phyloP scores from a whole-genome alignment of 257 asterid species.

The Nicotiana knightiana region DNA sequence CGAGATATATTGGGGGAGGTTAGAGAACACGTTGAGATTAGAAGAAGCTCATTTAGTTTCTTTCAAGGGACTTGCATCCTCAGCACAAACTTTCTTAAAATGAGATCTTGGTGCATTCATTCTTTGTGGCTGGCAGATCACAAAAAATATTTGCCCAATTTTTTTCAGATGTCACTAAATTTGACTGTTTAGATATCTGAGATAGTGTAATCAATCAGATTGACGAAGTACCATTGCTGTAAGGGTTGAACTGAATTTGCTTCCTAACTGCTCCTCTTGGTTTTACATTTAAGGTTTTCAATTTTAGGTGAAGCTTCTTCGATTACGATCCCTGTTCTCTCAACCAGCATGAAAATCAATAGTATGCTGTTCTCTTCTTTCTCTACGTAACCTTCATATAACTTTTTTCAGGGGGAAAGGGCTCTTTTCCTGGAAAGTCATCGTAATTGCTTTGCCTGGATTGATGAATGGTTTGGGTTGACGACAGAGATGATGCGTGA shows the following conservation, averaged over 20 bases:
- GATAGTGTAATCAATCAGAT: not conserved
- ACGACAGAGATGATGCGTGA: slow-evolving; percentile 59
- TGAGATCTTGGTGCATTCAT: not conserved
- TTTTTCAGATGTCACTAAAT: not conserved
- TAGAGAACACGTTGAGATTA: too few relatives aligned
- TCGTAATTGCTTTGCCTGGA: slow-evolving; percentile 71
- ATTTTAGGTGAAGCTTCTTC: not conserved
- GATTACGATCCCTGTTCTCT: not conserved
- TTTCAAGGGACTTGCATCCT: not conserved
- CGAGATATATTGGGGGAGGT: too few relatives aligned
- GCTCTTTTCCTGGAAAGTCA: slow-evolving; percentile 84
- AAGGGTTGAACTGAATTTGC: not conserved
- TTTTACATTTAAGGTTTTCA: too few relatives aligned
- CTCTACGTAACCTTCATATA: not conserved
- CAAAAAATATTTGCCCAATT: not conserved
- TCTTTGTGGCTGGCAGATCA: not conserved
- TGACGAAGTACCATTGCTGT: not conserved
- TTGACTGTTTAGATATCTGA: not conserved
- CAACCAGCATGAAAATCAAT: not conserved
- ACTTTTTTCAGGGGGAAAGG: slow-evolving; percentile 58
- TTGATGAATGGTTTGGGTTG: slow-evolving; percentile 79
- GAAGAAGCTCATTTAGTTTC: too few relatives aligned
- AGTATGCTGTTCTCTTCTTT: not conserved
- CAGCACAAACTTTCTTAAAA: not conserved
- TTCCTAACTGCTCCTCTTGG: not conserved